Evolutionary conservation across 1,284 basidiomycete species (phyloP).

Genomic region (Cerioporus squamosus): DNA sequence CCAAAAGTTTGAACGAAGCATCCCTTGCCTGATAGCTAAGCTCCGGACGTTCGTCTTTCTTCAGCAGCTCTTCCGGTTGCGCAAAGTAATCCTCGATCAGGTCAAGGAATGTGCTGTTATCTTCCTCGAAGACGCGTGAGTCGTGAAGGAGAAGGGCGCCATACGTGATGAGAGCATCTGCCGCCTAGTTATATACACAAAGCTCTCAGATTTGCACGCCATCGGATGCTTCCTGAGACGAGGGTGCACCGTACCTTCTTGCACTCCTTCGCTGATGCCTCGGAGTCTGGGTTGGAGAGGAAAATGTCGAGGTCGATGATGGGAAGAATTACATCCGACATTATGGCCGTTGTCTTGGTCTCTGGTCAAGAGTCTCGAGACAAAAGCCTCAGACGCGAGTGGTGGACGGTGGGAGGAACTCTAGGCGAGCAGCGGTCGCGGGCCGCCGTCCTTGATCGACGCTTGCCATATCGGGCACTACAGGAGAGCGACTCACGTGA

Average conservation of each 20-base stretch:
- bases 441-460: constrained; percentile 8
- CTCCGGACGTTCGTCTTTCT: constrained; percentile 82
- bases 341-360: constrained; percentile 5
- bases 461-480: constrained; percentile 12
- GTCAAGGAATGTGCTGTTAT: constrained; percentile 81
- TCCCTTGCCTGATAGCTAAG: constrained; percentile 60
- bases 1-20: too few species aligned
- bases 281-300: constrained; percentile 51
- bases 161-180: constrained; percentile 78
- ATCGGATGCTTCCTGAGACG: too few species aligned
- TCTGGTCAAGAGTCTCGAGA: background rate
- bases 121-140: constrained; percentile 80
- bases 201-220: background rate
- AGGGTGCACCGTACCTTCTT: constrained; percentile 51
- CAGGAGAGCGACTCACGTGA: constrained; percentile 10
- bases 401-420: background rate
- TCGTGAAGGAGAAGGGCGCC: constrained; percentile 86
- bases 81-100: constrained; percentile 88
- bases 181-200: constrained; percentile 52
- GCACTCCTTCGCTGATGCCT: constrained; percentile 61
- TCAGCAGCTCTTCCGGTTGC: constrained; percentile 64
- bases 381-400: background rate
- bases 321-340: constrained; percentile 52
- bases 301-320: constrained; percentile 84
- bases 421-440: background rate